Evolutionary conservation across 805 yeast genomes (phyloP).

Genomic region (Metschnikowia cubensis): DNA sequence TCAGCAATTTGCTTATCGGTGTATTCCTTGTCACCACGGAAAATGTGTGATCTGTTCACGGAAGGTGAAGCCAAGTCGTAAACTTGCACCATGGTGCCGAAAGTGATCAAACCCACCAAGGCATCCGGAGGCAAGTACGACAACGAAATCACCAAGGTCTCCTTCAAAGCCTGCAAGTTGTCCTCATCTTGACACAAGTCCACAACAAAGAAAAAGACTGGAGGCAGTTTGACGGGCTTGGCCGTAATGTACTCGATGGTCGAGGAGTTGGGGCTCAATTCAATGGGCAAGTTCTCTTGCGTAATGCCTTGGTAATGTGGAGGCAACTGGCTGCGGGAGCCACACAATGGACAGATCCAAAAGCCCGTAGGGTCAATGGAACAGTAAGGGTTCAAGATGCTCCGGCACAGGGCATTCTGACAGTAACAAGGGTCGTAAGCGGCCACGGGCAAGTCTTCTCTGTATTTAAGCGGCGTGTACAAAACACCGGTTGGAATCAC

Average conservation of each 20-base stretch:
- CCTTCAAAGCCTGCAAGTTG: slow-evolving; percentile 78
- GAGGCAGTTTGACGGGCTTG: slow-evolving; percentile 79
- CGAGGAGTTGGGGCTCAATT: slow-evolving; percentile 61
- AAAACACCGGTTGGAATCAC: slow-evolving; percentile 93
- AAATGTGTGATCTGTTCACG: slow-evolving; percentile 72
- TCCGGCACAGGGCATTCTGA: slow-evolving; percentile 71
- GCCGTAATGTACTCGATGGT: slow-evolving; percentile 83
- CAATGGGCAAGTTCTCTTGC: slow-evolving; percentile 76
- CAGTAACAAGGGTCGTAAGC: slow-evolving; percentile 84
- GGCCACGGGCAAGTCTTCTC: slow-evolving; percentile 72
- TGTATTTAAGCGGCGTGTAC: slow-evolving; percentile 87
- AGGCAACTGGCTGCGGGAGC: slow-evolving; percentile 74
- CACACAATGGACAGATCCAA: slow-evolving; percentile 88
- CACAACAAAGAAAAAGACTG: slow-evolving; percentile 78
- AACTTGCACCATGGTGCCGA: slow-evolving; percentile 85
- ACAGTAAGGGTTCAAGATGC: slow-evolving; percentile 84
- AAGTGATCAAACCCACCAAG: slow-evolving; percentile 80
- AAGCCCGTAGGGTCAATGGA: slow-evolving; percentile 71
- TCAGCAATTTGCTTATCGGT: slow-evolving; percentile 62
- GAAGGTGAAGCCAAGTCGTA: slow-evolving; percentile 70
- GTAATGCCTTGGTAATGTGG: slow-evolving; percentile 74
- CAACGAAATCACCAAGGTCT: slow-evolving; percentile 69
- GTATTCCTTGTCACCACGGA: slow-evolving; percentile 87
- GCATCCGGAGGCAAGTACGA: slow-evolving; percentile 86
- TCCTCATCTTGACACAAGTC: slow-evolving; percentile 90